Conservation (phyloP, 2,329 filamentous ascomycete species). For the Hirsutella minnesotensis region DNA sequence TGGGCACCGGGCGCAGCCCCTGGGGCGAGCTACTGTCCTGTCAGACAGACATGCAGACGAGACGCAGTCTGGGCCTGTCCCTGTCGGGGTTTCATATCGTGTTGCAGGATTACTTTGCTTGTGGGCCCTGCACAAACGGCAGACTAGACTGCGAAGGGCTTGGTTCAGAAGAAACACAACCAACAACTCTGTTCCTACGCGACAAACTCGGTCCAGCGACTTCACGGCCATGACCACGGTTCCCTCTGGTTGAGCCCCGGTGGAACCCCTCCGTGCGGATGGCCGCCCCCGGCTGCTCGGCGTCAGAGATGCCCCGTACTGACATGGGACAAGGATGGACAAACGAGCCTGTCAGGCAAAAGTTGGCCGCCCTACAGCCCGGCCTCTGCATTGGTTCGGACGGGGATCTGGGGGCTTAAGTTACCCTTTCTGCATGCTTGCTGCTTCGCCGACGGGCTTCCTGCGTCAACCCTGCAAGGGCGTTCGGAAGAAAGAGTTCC, state of each 20-base stretch:
- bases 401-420: not conserved
- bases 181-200: no score
- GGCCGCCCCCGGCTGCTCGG: slow-evolving; percentile 1
- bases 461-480: slow-evolving; percentile 1
- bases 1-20: slow-evolving; percentile 6
- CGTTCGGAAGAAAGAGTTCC: not conserved
- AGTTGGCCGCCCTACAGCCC: not conserved
- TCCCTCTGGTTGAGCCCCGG: no score
- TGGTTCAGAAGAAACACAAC: no score
- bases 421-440: not conserved
- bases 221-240: no score
- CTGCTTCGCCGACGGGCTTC: not conserved
- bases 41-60: slow-evolving; percentile 2
- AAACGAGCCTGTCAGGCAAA: no score
- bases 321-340: not conserved
- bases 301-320: not conserved
- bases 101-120: slow-evolving; percentile 5
- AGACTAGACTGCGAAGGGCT: no score
- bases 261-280: no score
- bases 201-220: no score
- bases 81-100: slow-evolving; percentile 9
- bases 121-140: no score
- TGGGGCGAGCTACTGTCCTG: slow-evolving; percentile 4
- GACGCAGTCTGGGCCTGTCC: slow-evolving; percentile 2
- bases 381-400: slow-evolving; percentile 1